A percentile compares a stretch with the other conserved stretches of the same genome.
phyloP scores from a whole-genome alignment of 2,329 filamentous ascomycete genomes.

The Aspergillus sp. region DNA sequence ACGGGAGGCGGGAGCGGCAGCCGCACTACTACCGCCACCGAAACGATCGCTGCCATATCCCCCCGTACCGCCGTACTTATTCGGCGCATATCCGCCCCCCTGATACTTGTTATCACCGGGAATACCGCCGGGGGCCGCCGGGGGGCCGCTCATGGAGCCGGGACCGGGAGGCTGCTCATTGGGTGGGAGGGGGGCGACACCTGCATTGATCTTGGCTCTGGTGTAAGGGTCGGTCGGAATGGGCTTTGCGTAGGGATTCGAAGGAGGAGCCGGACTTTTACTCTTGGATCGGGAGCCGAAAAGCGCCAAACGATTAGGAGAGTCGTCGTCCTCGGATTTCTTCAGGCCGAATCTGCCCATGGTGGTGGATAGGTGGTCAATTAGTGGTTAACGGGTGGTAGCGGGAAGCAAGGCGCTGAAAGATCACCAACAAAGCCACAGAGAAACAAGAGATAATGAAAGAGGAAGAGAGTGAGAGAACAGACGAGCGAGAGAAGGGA shows the following conservation, averaged over 20 bases:
- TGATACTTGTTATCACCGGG: constrained; percentile 34
- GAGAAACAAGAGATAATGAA: background rate
- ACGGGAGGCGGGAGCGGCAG: constrained; percentile 45
- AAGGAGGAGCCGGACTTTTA: constrained; percentile 51
- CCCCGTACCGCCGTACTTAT: constrained; percentile 43
- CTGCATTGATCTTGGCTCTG: constrained; percentile 45
- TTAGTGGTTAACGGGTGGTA: background rate
- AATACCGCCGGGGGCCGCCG: constrained; percentile 26
- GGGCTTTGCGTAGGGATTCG: constrained; percentile 58
- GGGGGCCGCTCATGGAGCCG: constrained; percentile 16
- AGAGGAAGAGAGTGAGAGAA: background rate
- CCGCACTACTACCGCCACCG: constrained; percentile 46
- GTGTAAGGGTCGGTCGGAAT: constrained; percentile 56
- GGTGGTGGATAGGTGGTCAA: constrained; percentile 4
- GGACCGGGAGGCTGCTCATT: constrained; percentile 29
- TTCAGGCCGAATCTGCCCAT: constrained; percentile 45
- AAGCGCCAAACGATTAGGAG: constrained; percentile 54
- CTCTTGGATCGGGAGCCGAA: constrained; percentile 58
- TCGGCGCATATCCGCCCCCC: constrained; percentile 36
- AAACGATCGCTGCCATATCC: constrained; percentile 56
- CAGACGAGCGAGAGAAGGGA: background rate
- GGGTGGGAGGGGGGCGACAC: constrained; percentile 37
- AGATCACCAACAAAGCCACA: background rate
- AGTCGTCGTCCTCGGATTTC: constrained; percentile 54
- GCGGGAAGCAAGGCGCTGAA: background rate